Evolutionary conservation across 2,329 filamentous ascomycete species (phyloP).

Genomic region (Arthrobotrys pseudoclavata): DNA sequence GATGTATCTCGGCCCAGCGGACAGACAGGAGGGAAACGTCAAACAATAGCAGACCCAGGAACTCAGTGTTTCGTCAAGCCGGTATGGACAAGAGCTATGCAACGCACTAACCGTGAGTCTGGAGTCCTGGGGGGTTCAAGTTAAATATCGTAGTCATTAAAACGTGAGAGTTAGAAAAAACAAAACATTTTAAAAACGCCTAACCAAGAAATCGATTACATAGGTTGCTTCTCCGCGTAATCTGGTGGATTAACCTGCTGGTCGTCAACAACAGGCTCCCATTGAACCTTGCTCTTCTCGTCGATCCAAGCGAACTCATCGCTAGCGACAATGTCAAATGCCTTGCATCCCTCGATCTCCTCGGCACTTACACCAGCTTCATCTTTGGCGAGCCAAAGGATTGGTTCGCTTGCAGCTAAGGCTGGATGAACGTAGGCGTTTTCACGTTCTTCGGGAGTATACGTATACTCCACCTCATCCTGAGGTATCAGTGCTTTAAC

Average conservation of each 20-base stretch:
- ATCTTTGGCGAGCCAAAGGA: conserved; percentile 89
- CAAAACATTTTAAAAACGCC: conserved; percentile 5
- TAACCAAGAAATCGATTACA: conserved; percentile 30
- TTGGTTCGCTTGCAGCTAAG: conserved; percentile 73
- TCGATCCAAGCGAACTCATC: conserved; percentile 80
- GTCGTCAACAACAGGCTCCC: conserved; percentile 69
- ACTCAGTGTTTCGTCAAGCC: not conserved
- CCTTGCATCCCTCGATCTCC: conserved; percentile 78
- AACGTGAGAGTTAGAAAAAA: conserved; percentile 21
- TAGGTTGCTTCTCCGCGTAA: conserved; percentile 70
- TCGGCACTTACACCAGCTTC: conserved; percentile 80
- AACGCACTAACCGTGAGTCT: not conserved
- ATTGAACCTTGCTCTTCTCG: conserved; percentile 75
- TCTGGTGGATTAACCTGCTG: conserved; percentile 73
- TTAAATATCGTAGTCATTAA: conserved; percentile 58
- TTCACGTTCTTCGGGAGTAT: conserved; percentile 74
- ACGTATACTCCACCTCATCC: conserved; percentile 71
- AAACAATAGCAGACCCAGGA: conserved; percentile 16
- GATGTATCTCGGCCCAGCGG: conserved; percentile 2
- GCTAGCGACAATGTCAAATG: conserved; percentile 80
- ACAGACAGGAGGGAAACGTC: conserved; percentile 10
- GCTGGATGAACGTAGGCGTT: conserved; percentile 82
- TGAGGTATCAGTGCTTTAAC: conserved; percentile 79
- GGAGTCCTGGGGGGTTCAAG: conserved; percentile 9
- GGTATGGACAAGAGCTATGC: not conserved